Evolutionary conservation across 768 basidiomycete genomes (phyloP).

Genomic region (Russula ochroleuca): DNA sequence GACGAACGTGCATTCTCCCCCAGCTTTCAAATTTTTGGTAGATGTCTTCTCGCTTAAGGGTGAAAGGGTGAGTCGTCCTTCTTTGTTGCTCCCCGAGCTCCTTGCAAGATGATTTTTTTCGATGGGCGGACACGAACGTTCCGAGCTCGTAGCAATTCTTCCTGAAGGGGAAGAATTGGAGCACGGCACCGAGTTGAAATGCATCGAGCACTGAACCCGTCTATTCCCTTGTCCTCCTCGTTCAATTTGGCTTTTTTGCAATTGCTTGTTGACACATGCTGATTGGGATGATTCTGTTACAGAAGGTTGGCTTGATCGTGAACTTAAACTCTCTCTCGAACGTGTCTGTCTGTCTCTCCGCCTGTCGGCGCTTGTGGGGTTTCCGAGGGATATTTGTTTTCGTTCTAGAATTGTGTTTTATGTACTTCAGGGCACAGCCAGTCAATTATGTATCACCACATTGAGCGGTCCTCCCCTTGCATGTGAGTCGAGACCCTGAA

Average conservation of each 20-base stretch:
- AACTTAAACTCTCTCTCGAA: neutral
- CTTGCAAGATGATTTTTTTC: slow-evolving; percentile 59
- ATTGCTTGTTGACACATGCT: slow-evolving; percentile 1
- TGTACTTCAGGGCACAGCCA: too few species aligned
- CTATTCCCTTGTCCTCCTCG: too few species aligned
- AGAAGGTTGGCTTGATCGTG: neutral
- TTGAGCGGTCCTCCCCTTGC: neutral
- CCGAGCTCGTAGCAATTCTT: slow-evolving; percentile 40
- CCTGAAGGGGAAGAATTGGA: slow-evolving; percentile 46
- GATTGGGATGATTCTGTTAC: neutral
- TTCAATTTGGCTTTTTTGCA: neutral
- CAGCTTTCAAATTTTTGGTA: neutral
- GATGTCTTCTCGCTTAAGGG: neutral
- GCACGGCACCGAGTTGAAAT: slow-evolving; percentile 64
- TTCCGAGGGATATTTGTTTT: neutral
- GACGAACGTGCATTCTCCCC: slow-evolving; percentile 18
- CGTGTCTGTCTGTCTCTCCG: slow-evolving; percentile 7
- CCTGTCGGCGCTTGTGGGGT: neutral
- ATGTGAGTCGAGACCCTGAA: neutral
- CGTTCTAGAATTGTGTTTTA: slow-evolving; percentile 10
- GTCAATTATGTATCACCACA: neutral
- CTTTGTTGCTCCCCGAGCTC: neutral
- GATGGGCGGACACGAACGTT: slow-evolving; percentile 85
- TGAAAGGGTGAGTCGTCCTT: slow-evolving; percentile 6
- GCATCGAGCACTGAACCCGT: slow-evolving; percentile 67